Conservation (phyloP, 805 yeast species). For the Yamadazyma phyllophila region DNA sequence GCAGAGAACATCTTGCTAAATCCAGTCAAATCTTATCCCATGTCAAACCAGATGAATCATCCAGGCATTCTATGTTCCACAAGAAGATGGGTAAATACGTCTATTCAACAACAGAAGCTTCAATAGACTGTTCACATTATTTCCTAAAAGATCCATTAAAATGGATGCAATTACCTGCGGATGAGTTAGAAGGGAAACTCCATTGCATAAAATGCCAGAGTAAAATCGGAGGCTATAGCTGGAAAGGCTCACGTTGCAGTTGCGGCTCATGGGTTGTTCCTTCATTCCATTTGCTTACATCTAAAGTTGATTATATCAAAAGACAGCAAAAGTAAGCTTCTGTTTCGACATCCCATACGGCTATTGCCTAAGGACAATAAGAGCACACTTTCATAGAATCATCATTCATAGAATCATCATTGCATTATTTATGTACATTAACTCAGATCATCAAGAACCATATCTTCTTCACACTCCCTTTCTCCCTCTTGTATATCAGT, state of each 20-base stretch:
- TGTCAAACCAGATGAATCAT: constrained; percentile 60
- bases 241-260: constrained; percentile 93
- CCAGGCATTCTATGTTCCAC: constrained; percentile 64
- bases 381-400: constrained; percentile 1
- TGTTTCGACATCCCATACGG: too few relatives aligned
- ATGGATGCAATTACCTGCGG: constrained; percentile 82
- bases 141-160: constrained; percentile 77
- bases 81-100: constrained; percentile 63
- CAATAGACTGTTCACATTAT: constrained; percentile 71
- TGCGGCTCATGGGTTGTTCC: constrained; percentile 97
- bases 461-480: constrained; percentile 26
- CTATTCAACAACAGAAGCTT: constrained; percentile 55
- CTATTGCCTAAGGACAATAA: too few relatives aligned
- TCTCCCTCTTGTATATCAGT: background rate
- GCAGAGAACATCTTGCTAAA: constrained; percentile 69
- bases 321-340: background rate
- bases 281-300: constrained; percentile 75
- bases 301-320: constrained; percentile 66
- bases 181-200: constrained; percentile 80
- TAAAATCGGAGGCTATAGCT: constrained; percentile 87
- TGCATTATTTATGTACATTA: constrained; percentile 17
- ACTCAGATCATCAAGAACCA: constrained; percentile 39
- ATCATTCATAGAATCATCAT: constrained; percentile 7
- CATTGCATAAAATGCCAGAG: constrained; percentile 69
- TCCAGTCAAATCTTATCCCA: constrained; percentile 64